Base-by-base conservation (phyloP, 2,329 filamentous ascomycete species). In the Ceratocystis smalleyi region DNA sequence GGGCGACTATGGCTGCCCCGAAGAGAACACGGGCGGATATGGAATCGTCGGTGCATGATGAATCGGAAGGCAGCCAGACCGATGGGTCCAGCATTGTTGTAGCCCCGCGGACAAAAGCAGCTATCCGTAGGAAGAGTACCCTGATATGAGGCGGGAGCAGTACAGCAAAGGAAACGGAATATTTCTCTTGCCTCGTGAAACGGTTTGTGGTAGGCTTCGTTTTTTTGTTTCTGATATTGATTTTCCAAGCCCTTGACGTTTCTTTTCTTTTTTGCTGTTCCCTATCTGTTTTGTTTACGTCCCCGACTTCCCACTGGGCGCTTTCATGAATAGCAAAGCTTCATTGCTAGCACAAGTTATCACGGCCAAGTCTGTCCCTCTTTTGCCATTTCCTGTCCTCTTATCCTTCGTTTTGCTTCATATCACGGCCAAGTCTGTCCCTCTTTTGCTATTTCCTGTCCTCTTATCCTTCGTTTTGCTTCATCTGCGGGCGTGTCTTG, bases 41-140 rank as follows among this genome's bases (percentile, higher is more conserved):
- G 61, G 66, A 67, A 54, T 64, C 66, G 62, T 59, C 66, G 12
- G 22, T 65, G 30, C 35, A 60, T 30, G 63, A 65, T 45, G 69
- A 69, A 3, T 69, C 72, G 7, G 71, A 65, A 61, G 60, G 55
- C 61, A 65, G 54, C 59, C 57, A 61, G 40, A 63, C 61, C 1
- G 43, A 65, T 59, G 45, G 54, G 30, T 63, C 61, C 19, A 22
- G 17, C 24, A 57, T 57, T 10, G 15, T 32, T 51, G 24, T 61
- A 51, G 47, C 24, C 35, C 51, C 64, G 19, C 61, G 65, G 55
- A 43, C 62, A 43, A 66, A 64, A 43, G 51, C 60, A 19, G 15
- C 51, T 22, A 59, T 65, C 15, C 51, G 65, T 24, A 65, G 65
- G 49, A 67, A 67, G 59, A 67, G 65, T 61, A 67, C 65, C 5